These are phyloP conservation scores for Paracoccidioides brasiliensis DNA, from an alignment of 2,329 filamentous ascomycete species.

Conservation along the genomic window DNA sequence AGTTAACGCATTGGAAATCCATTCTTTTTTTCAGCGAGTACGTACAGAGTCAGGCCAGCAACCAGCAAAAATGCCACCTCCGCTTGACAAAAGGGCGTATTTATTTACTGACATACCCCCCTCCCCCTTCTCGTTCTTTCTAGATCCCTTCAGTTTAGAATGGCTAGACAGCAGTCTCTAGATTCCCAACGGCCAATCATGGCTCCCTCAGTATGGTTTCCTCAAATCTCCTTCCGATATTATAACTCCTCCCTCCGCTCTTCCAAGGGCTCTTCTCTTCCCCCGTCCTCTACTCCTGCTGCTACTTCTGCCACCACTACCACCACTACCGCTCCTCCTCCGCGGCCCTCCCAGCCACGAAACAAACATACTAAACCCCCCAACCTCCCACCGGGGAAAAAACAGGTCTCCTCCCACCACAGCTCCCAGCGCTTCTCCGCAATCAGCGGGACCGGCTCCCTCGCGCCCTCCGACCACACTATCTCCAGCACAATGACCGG, in stretches of 20 bases:
- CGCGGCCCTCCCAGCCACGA: not conserved
- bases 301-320: not conserved
- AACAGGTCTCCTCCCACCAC: conserved; percentile 33
- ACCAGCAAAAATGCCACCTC: not conserved
- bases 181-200: conserved; percentile 45
- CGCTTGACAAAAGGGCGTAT: not conserved
- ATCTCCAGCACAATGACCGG: conserved; percentile 26
- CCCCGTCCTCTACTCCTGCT: no score
- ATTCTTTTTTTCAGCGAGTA: no score
- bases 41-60: not conserved
- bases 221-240: conserved; percentile 2
- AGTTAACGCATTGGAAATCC: not conserved
- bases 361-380: not conserved
- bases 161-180: conserved; percentile 33
- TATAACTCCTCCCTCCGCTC: conserved; percentile 9
- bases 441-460: conserved; percentile 35
- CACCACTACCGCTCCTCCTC: not conserved
- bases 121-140: not conserved
- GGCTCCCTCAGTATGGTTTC: conserved; percentile 37
- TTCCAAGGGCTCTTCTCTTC: conserved; percentile 6
- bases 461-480: conserved; percentile 35
- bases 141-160: conserved; percentile 7
- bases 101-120: not conserved
- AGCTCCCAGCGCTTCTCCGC: conserved; percentile 42
- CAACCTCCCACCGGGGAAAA: conserved; percentile 6